Base-by-base conservation (phyloP, 352 stramenopile species). In the Plasmopara viticola region DNA sequence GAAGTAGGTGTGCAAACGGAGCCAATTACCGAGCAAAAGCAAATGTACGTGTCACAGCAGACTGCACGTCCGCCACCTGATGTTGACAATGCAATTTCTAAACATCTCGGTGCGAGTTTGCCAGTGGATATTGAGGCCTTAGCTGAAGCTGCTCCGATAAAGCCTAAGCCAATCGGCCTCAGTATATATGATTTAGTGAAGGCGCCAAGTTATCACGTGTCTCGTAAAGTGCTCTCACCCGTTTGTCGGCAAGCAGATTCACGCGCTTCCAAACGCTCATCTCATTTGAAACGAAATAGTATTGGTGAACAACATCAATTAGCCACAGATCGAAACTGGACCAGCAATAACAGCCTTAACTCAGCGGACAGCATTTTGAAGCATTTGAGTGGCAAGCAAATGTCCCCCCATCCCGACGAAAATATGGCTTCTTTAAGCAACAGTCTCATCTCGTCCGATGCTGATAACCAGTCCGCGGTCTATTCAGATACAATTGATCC, bases 181-280 rank as follows among this genome's bases (percentile, higher is more conserved):
- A 79, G 64, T 30, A 58, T 82, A 30, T 69, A 67, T 41, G 66
- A 79, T 56, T 54, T 75, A 42, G 61, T 66, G 31, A 79, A 77
- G 56, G 49, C 56, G 18, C 57, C 58, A 38, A 60, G 44, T 5
- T 51, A 65, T 40, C 53, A 42, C 28, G 9, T 61, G 53, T 40
- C 34, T 15, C 20, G 15, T 9, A 58, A 55, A 41, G 14, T 8
- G 29, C 42, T n/a, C 9, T 62, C 50, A 25, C 44, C 48, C 6
- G 38, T 55, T 46, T 44, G n/a, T 10, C 20, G 3, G 20, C 48
- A 37, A 51, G 44, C n/a, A 30, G 44, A 60, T 38, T 20, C 39
- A 6, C 28, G 30, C 40, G 47, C 18, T 44, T 56, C 51, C 28
- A 45, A 58, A 3, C 41, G 7, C 46, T 12, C 30, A n/a, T 51